A percentile compares a stretch with the other conserved stretches of the same genome.
Conservation (phyloP, 495 filamentous ascomycete genomes). For the Elaphomyces granulatus region DNA sequence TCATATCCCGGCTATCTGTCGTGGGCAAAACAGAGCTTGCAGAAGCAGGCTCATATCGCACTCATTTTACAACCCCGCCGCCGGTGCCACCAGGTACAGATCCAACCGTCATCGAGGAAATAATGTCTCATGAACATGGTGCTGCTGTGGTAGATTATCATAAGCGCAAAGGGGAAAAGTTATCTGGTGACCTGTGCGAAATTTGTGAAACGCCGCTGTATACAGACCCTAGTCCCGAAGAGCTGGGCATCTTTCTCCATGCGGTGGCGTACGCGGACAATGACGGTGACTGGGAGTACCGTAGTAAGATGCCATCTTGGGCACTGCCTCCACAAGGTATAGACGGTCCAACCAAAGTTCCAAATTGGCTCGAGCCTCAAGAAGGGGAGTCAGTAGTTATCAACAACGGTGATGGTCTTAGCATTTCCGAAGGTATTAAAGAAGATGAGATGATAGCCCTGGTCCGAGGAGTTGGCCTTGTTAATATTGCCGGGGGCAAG, state of each 20-base stretch:
- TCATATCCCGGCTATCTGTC: conserved; percentile 66
- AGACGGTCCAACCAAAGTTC: conserved; percentile 43
- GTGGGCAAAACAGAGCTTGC: conserved; percentile 92
- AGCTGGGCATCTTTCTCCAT: conserved; percentile 87
- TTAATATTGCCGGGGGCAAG: conserved; percentile 6
- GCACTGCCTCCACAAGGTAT: conserved; percentile 55
- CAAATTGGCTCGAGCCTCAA: conserved; percentile 24
- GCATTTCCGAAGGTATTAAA: conserved; percentile 5
- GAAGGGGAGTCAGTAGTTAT: conserved; percentile 24
- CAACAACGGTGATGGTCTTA: conserved; percentile 18
- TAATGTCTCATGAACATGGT: conserved; percentile 46
- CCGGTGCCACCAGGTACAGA: conserved; percentile 28
- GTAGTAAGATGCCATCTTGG: conserved; percentile 74
- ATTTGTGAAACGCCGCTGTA: conserved; percentile 81
- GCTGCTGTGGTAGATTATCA: conserved; percentile 80
- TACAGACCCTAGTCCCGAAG: conserved; percentile 76
- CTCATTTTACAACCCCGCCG: conserved; percentile 30
- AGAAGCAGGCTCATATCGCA: conserved; percentile 69
- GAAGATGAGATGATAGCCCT: conserved; percentile 7
- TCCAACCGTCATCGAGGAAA: conserved; percentile 23
- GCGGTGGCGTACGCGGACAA: conserved; percentile 74
- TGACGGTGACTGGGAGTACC: conserved; percentile 71
- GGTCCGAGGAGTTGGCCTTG: conserved; percentile 9
- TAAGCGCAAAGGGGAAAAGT: conserved; percentile 74
- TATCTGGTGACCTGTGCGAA: conserved; percentile 70